Conservation (phyloP, 495 filamentous ascomycete species). For the Penicillium mononematosum region DNA sequence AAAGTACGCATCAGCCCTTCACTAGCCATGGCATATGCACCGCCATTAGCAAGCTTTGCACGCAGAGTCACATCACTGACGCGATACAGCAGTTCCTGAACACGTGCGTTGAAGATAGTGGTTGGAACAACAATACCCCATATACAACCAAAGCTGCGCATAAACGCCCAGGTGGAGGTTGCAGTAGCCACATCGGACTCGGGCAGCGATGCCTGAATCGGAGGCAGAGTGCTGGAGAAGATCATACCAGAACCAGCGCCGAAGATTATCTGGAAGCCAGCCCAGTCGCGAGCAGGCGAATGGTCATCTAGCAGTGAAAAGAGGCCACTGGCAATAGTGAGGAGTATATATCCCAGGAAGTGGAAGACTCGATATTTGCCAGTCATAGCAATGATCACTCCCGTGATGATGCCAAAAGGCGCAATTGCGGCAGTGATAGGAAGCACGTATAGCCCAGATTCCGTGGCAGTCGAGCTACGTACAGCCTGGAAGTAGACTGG, state of each 20-base stretch:
- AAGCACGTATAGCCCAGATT: conserved; percentile 39
- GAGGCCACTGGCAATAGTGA: conserved; percentile 42
- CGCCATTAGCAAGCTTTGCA: conserved; percentile 7
- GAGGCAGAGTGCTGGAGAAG: conserved; percentile 33
- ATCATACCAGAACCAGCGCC: conserved; percentile 35
- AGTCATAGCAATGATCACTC: conserved; percentile 33
- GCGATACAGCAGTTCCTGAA: conserved; percentile 8
- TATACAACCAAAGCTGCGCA: conserved; percentile 48
- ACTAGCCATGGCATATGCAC: conserved; percentile 13
- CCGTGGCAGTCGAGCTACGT: conserved; percentile 21
- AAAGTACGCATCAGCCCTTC: conserved; percentile 4
- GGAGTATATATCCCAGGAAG: conserved; percentile 34
- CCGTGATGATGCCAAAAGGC: conserved; percentile 33
- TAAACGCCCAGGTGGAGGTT: conserved; percentile 46
- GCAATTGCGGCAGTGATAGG: conserved; percentile 31
- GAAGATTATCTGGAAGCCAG: conserved; percentile 33
- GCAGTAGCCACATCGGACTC: conserved; percentile 44
- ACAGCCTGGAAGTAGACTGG: conserved; percentile 51
- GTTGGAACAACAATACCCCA: conserved; percentile 54
- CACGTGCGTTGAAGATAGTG: conserved; percentile 47
- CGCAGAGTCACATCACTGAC: conserved; percentile 8
- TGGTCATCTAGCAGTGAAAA: conserved; percentile 31
- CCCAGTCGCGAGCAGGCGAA: conserved; percentile 25
- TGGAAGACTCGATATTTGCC: conserved; percentile 50
- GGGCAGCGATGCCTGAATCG: conserved; percentile 36